These are phyloP conservation scores for Schizochytrium sp. DNA, from an alignment of 108 stramenopile species.

Conservation along the genomic window DNA sequence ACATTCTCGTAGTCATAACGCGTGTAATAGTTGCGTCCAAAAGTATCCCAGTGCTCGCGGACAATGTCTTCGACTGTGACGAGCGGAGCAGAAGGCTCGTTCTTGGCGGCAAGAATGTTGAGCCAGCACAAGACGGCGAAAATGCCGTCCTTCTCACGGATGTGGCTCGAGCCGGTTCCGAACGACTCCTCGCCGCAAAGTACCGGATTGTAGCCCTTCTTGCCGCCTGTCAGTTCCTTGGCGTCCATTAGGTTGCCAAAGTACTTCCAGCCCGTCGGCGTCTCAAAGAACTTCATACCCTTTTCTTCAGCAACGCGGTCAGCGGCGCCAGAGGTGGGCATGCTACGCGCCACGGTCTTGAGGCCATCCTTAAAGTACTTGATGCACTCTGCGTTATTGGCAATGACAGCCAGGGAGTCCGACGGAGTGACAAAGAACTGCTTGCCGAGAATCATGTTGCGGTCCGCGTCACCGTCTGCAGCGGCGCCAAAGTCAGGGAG, in stretches of 20 bases:
- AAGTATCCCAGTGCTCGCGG: constrained; percentile 80
- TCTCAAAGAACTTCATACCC: constrained; percentile 86
- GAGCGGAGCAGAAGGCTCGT: constrained; percentile 69
- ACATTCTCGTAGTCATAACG: constrained; percentile 98
- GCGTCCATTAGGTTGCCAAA: constrained; percentile 99
- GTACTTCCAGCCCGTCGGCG: constrained; percentile 99
- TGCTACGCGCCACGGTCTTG: constrained; percentile 92
- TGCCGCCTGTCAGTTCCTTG: constrained; percentile 62
- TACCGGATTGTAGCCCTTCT: constrained; percentile 89
- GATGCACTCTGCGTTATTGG: constrained; percentile 86
- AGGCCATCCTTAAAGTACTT: constrained; percentile 90
- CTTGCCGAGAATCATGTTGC: constrained; percentile 98
- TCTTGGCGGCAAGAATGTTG: constrained; percentile 76
- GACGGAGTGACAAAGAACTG: constrained; percentile 99
- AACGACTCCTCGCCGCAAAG: constrained; percentile 99
- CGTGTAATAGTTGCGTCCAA: constrained; percentile 96
- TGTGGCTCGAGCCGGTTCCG: constrained; percentile 95
- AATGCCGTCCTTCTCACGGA: constrained; percentile 99
- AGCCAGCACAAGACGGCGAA: constrained; percentile 99
- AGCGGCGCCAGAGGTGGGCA: constrained; percentile 97
- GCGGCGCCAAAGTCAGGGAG: constrained; percentile 95
- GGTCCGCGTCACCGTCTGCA: constrained; percentile 97
- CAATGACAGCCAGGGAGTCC: constrained; percentile 95
- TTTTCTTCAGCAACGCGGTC: constrained; percentile 90
- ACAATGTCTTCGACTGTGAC: constrained; percentile 93